Base-by-base conservation (phyloP, 148 eudicot genomes). In the Bassia scoparia region DNA sequence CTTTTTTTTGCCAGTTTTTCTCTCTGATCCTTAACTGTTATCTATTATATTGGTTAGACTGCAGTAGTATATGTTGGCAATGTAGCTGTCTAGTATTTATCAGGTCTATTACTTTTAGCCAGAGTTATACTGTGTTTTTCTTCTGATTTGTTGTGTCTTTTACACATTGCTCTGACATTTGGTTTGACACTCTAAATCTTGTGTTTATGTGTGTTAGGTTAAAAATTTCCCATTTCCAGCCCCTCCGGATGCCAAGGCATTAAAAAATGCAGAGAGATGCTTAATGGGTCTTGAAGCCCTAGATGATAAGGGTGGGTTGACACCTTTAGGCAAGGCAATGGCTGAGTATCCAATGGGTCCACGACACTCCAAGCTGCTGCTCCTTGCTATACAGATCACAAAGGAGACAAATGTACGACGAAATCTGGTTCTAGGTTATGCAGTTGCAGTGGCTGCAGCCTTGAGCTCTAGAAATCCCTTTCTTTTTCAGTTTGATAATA, bases 301-400 rank as follows among this genome's bases (percentile, higher is more conserved):
- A 60, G 89, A 94, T 85, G 17, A 61, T 43, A 79, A 88, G 2
- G 96, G 96, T 70, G 82, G 76, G 59, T 61, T 89, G 74, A 95
- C 99, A 14, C 82, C 90, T 53, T 73, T 95, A 38, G 99, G 97
- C 44, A 86, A 88, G 84, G 85, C 90, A 20, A 95, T 95, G 99
- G 86, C 92, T 78, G 87, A 74, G 29, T 95, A 84, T 79, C 99
- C 99, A 11, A 84, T 91, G 92, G 84, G 92, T 65, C 97, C 99
- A 58, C 90, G 97, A 24, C 99, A 95, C 76, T 87, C 99, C n/a
- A 78, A 90, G 74, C 84, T 95, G 90, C 96, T 95, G 65, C 91
- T 95, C 70, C 83, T 90, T 29, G 97, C 92, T 54, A 83, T 95
- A 73, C 83, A 87, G 78, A 86, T 84, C 43, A 77, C 85, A 76